phyloP scores from a whole-genome alignment of 1,139 yeast species.

The Kurtzmaniella quercitrusa region DNA sequence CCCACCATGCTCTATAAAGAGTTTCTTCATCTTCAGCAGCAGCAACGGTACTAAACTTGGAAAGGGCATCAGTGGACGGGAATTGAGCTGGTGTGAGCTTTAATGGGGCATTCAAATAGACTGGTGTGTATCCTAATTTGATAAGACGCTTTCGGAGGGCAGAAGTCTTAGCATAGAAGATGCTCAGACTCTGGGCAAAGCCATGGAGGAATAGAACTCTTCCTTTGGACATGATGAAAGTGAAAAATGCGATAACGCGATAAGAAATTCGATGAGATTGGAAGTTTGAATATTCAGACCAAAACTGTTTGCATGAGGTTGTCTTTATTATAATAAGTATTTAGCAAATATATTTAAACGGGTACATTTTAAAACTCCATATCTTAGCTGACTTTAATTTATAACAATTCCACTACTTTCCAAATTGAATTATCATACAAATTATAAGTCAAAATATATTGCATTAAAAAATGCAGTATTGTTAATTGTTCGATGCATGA shows the following conservation, averaged over 20 bases:
- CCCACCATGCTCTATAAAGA: constrained; percentile 38
- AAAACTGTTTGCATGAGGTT: too few species aligned
- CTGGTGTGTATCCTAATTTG: constrained; percentile 51
- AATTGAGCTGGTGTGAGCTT: constrained; percentile 61
- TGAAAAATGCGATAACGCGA: background rate
- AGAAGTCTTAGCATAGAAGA: constrained; percentile 46
- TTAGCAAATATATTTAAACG: too few species aligned
- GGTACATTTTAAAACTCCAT: too few species aligned
- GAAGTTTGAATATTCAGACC: background rate
- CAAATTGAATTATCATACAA: too few species aligned
- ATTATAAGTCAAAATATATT: too few species aligned
- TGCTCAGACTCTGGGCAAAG: constrained; percentile 39
- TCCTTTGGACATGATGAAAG: constrained; percentile 15
- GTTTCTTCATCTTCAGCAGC: constrained; percentile 20
- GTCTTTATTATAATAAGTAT: too few species aligned
- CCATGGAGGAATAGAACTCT: constrained; percentile 43
- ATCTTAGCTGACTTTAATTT: too few species aligned
- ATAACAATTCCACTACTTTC: too few species aligned
- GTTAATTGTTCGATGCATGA: too few species aligned
- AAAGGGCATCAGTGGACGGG: constrained; percentile 52
- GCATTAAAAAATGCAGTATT: too few species aligned
- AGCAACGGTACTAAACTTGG: constrained; percentile 28
- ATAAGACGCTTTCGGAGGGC: constrained; percentile 38
- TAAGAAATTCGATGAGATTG: constrained; percentile 1
- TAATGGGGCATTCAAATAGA: constrained; percentile 76